These are phyloP conservation scores for Penicillium egyptiacum DNA, from an alignment of 495 filamentous ascomycete species.

Conservation along the genomic window DNA sequence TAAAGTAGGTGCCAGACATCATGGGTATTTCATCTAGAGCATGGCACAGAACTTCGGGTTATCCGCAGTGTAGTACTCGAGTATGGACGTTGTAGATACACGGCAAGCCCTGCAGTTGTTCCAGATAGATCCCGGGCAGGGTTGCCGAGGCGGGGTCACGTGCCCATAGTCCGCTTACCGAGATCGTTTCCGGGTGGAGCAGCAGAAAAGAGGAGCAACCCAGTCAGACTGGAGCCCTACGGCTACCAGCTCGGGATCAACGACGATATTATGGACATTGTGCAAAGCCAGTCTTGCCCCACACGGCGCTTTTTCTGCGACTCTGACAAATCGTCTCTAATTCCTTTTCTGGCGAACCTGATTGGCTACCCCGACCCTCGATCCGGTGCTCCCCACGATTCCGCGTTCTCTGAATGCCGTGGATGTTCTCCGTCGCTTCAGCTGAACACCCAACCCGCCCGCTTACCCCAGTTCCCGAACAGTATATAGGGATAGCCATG, in stretches of 20 bases:
- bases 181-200: conserved; percentile 26
- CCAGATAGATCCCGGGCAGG: conserved; percentile 29
- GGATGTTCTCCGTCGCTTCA: conserved; percentile 33
- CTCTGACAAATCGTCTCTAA: conserved; percentile 14
- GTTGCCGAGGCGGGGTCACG: conserved; percentile 34
- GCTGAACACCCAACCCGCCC: conserved; percentile 19
- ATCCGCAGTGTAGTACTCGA: conserved; percentile 4
- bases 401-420: conserved; percentile 47
- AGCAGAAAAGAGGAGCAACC: neutral
- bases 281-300: conserved; percentile 12
- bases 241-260: conserved; percentile 24
- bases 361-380: conserved; percentile 18
- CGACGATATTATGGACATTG: conserved; percentile 26
- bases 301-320: neutral
- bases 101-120: too few species aligned
- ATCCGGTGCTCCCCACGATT: conserved; percentile 30
- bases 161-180: conserved; percentile 41
- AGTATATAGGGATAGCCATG: conserved; percentile 37
- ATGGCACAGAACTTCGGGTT: conserved; percentile 18
- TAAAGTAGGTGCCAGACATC: neutral
- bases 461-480: conserved; percentile 26
- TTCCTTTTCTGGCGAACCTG: neutral
- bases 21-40: neutral
- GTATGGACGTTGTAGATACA: too few species aligned
- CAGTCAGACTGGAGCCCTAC: neutral